Base-by-base conservation (phyloP, 768 basidiomycete genomes). In the Crucibulum laeve region DNA sequence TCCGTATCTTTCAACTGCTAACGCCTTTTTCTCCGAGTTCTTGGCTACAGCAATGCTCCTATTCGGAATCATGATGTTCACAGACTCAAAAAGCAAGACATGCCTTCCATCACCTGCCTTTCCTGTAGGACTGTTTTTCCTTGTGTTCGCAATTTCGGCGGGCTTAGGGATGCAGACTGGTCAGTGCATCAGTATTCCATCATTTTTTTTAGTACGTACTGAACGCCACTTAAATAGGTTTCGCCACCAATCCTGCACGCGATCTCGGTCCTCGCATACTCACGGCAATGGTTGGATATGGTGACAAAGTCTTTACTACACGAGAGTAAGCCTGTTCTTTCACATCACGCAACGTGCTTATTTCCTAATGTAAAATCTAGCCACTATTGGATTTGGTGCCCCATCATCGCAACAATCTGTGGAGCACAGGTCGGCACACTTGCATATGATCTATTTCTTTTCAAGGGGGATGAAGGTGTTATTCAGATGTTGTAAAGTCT, bases 371-470 rank as follows among this genome's bases (percentile, higher is more conserved):
- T 45, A n/a, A 54, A 30, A 8, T 40, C 59, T 50, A 75, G 69
- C 52, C 83, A 87, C 45, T 87, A 86, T 53, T 87, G 84, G 84
- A 47, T 87, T 25, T 87, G 85, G 84, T 77, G 77, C 51, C 77
- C 82, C 2, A 53, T 83, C 14, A 59, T 82, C 28, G 81, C 65
- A 1, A 76, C 82, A 6, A 74, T 85, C 54, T 48, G 76, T 25
- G 84, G 85, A 19, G 81, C 71, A 38, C 69, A 77, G 45, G 55
- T 62, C 4, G 85, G 77, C 10, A 66, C 70, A 3, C 58, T 79
- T 43, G 47, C 77, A 28, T 87, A 87, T 49, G 84, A 87, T 51
- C 34, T 64, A 2, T 64, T 82, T 47, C 43, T 86, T 43, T 84
- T 73, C 60, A 69, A 68, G 3, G 83, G 80, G 14, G 51, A 68